Evolutionary conservation across 2,329 filamentous ascomycete species (phyloP), one percentile per base, ranked within the genome.

Genomic region (Nothophaeocryptopus gaeumannii): DNA sequence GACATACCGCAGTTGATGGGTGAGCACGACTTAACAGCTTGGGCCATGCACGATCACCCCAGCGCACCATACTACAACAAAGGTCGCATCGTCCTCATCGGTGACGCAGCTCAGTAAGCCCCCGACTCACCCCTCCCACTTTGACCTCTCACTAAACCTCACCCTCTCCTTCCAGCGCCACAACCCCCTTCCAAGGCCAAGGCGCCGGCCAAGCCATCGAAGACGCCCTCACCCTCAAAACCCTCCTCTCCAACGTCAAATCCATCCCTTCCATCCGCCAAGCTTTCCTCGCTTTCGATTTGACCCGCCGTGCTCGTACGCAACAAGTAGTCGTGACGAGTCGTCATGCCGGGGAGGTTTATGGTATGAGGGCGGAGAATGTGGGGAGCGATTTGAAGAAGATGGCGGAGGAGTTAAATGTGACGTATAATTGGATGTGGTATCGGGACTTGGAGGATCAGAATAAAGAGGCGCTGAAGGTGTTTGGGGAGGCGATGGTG

Each of bases 181-280:
- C 26, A 40, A 35, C 16, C 3, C 45, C 37, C 4, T 29, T 40
- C n/a, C 79, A 82, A 65, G 82, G 78, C 0, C 81, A 84, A 60
- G 83, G 83, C 1, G 84, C 77, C 7, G 82, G 70, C 0, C 73
- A 80, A 51, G 84, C 84, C 0, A 85, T 87, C 37, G 84, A 88
- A 62, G 84, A 88, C 54, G 83, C 78, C 0, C 78, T 78, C 0
- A 76, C 81, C 0, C 63, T 88, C 0, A 75, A 73, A 0, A 75
- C 78, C 1, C 69, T 87, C 7, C 69, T 87, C 0, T 74, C 76
- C 20, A 26, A 26, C 73, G 7, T 61, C 57, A 12, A 69, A 61
- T 0, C 72, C 70, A 56, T 74, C 45, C 79, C 79, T 29, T 80
- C 71, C 60, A 33, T 42, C 5, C 26, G 8, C 5, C 12, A 14